Base-by-base conservation (phyloP, 805 yeast genomes). In the Peterozyma toletana region DNA sequence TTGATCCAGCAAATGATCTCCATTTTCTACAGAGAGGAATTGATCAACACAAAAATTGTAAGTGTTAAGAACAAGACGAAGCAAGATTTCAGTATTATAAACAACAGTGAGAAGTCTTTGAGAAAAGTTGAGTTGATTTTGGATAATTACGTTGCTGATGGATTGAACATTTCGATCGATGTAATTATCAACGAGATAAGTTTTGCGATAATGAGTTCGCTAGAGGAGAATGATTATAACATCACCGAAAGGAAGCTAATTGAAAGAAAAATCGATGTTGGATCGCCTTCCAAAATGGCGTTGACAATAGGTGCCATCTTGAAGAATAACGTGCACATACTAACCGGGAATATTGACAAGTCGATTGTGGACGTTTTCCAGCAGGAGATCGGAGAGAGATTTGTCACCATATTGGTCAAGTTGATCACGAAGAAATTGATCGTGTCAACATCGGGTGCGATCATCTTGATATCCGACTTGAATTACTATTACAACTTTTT, bases 121-220 rank as follows among this genome's bases (percentile, higher is more conserved):
- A 50, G 50, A 21, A 75, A 75, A 46, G 77, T 93, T 48, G 99
- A 93, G 56, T 78, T 78, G 7, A 67, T 79, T 63, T 74, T 93
- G 10, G 99, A 93, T 60, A 86, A 80, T 43, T 83, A 75, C 56
- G 96, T 93, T 15, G 99, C 98, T 0, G 86, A 85, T 55, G 99
- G 99, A 0, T 70, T 93, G 30, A 90, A 88, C 54, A 75, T 85
- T n/a, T 96, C 97, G 36, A 88, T 93, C 31, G 95, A 86, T 48
- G 90, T 89, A 9, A 70, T 93, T 34, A 80, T 89, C 62, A 83
- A 78, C 52, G 96, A 91, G 57, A 78, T 90, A 15, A 52, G 50
- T 15, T 50, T 51, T 39, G 48, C 52, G 16, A 53, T 59, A 16
- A 38, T 54, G 37, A 44, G 51, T 9, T 45, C 47, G n/a, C 46